phyloP scores from a whole-genome alignment of 2,329 filamentous ascomycete species.

The Fusarium sarcochroum region DNA sequence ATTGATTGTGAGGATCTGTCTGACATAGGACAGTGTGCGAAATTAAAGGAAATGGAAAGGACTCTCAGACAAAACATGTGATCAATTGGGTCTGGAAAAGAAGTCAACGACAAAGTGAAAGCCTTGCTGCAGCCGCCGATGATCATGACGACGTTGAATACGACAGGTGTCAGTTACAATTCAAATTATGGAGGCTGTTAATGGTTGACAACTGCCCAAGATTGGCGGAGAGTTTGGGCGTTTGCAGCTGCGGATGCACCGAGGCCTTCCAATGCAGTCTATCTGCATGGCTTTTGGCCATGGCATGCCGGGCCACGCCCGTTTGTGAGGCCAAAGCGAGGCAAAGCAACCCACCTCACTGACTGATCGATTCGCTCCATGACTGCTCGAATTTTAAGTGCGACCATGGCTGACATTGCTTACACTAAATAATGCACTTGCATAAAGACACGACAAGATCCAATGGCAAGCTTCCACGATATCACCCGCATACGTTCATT shows the following conservation, averaged over 20 bases:
- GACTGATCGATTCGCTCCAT: slow-evolving; percentile 17
- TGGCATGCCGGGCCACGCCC: slow-evolving; percentile 30
- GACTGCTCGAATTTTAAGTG: slow-evolving; percentile 33
- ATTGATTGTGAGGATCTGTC: slow-evolving; percentile 24
- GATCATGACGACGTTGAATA: slow-evolving; percentile 17
- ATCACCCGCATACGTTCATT: slow-evolving; percentile 42
- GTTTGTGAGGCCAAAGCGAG: slow-evolving; percentile 37
- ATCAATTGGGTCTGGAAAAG: slow-evolving; percentile 28
- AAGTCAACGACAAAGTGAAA: slow-evolving; percentile 20
- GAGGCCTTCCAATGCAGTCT: slow-evolving; percentile 28
- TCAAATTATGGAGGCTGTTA: slow-evolving; percentile 33
- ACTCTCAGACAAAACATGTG: slow-evolving; percentile 20
- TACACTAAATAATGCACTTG: slow-evolving; percentile 48
- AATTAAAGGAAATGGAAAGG: slow-evolving; percentile 8
- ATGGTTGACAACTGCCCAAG: slow-evolving; percentile 15
- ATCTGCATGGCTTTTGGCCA: slow-evolving; percentile 16
- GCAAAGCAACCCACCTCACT: slow-evolving; percentile 29
- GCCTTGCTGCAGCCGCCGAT: slow-evolving; percentile 32
- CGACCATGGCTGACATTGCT: slow-evolving; percentile 34
- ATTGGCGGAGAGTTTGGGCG: slow-evolving; percentile 31
- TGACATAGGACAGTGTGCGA: slow-evolving; percentile 20
- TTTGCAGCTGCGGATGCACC: slow-evolving; percentile 31
- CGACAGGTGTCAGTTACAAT: slow-evolving; percentile 16
- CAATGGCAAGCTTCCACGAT: slow-evolving; percentile 54
- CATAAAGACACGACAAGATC: slow-evolving; percentile 40